Base-by-base conservation (phyloP, 345 rosid genomes). In the Excoecaria cochinchinensis region DNA sequence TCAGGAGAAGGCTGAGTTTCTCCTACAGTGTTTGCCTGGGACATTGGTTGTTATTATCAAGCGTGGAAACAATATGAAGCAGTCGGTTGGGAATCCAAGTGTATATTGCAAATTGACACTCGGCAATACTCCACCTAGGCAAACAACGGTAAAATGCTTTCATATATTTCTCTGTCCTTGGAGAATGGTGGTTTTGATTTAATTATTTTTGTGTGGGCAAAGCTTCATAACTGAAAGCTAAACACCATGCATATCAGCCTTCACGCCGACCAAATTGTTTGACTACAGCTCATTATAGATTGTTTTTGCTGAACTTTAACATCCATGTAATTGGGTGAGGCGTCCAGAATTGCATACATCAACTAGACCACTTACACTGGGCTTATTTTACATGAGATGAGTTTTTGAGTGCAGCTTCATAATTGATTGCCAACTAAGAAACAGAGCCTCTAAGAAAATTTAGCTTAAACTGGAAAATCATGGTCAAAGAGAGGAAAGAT, bases 11-110 rank as follows among this genome's bases (percentile, higher is more conserved):
- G 89, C 99, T 4, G 99, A 96, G 77, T 93, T 90, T 80, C 85
- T 96, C 47, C 82, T 96, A 81, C 99, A 96, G 84, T 96, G 99
- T 79, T 88, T 96, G 86, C 99, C 99, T 5, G 99, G 99, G 69
- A 96, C 99, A 12, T 71, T 96, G 70, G 90, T 92, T 47, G 99
- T 93, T 71, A 88, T 91, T 50, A 92, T 96, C 80, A 96, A 92
- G 79, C 92, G 97, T 38, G 99, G 99, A 69, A 93, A 90, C 85
- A 96, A 96, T 70, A 96, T 96, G 98, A 96, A 96, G 81, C 99
- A 96, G 82, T 96, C 99, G 0, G 98, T 93, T 6, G 99, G 99
- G 70, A 96, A 93, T 71, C 97, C 99, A 11, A 92, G 98, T n/a
- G 98, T 92, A 42, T 96, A 31, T 70, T 96, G 99, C 82, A 96